Evolutionary conservation across 768 basidiomycete genomes (phyloP).

Genomic region (Leucosporidium yakuticum): DNA sequence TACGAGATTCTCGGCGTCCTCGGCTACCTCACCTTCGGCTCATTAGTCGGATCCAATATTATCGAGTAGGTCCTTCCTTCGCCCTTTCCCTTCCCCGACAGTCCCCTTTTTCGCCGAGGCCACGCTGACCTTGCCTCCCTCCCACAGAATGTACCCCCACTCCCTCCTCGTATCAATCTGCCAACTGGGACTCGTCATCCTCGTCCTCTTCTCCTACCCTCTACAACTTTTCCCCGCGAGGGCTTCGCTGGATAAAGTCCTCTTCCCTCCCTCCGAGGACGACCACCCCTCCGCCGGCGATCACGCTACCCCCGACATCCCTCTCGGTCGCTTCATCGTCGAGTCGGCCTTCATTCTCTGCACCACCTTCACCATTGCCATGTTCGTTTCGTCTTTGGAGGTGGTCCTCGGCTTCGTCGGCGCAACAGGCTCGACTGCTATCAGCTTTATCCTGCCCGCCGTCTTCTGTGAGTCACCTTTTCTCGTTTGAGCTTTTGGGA

Average conservation of each 20-base stretch:
- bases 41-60: conserved; percentile 79
- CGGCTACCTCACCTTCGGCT: conserved; percentile 40
- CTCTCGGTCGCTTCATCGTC: conserved; percentile 59
- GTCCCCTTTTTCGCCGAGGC: background rate
- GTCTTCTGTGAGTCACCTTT: conserved; percentile 16
- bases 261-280: conserved; percentile 49
- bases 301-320: conserved; percentile 54
- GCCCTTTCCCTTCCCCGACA: background rate
- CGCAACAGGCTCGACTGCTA: conserved; percentile 90
- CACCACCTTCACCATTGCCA: conserved; percentile 33
- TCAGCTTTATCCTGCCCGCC: conserved; percentile 68
- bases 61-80: conserved; percentile 82
- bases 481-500: background rate
- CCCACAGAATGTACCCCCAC: conserved; percentile 47
- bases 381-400: conserved; percentile 4
- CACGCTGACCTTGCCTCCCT: background rate
- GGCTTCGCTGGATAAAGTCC: conserved; percentile 85
- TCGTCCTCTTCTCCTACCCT: conserved; percentile 79
- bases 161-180: conserved; percentile 89
- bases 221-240: conserved; percentile 91
- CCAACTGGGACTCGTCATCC: conserved; percentile 81
- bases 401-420: conserved; percentile 95
- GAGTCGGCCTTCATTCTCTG: conserved; percentile 53
- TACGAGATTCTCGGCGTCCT: conserved; percentile 71
- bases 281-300: conserved; percentile 40